Conservation (phyloP, 495 filamentous ascomycete species). For the Penicillium riverlandense region DNA sequence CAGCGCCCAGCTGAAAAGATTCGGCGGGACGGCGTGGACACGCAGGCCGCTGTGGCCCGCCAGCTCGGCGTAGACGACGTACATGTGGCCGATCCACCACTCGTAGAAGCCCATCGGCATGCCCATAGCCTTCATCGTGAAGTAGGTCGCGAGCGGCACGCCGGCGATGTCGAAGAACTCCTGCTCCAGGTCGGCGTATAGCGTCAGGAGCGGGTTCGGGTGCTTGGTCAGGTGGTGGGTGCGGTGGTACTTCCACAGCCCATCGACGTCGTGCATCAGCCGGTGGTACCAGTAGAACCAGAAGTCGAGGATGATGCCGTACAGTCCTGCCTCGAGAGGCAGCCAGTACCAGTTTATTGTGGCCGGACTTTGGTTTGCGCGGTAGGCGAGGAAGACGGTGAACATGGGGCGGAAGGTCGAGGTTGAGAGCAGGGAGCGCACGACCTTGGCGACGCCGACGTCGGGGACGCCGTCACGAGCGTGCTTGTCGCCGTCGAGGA, state of each 20-base stretch:
- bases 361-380: constrained; percentile 8
- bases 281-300: constrained; percentile 40
- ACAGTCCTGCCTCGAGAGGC: constrained; percentile 22
- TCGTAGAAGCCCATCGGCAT: constrained; percentile 35
- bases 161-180: constrained; percentile 34
- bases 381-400: constrained; percentile 24
- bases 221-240: constrained; percentile 37
- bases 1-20: constrained; percentile 22
- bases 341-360: constrained; percentile 24
- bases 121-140: constrained; percentile 22
- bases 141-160: constrained; percentile 27
- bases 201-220: constrained; percentile 27
- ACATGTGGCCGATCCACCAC: constrained; percentile 36
- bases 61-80: constrained; percentile 28
- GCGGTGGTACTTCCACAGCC: constrained; percentile 33
- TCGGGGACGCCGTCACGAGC: constrained; percentile 31
- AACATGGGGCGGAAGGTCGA: constrained; percentile 28
- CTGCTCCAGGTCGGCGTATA: constrained; percentile 30
- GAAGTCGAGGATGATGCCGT: constrained; percentile 33
- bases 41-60: constrained; percentile 30
- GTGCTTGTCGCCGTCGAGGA: constrained; percentile 32
- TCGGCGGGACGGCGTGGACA: constrained; percentile 22
- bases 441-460: constrained; percentile 23
- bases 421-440: constrained; percentile 19
- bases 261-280: constrained; percentile 23